These are phyloP conservation scores for Neospermospora avenae DNA, from an alignment of 2,329 filamentous ascomycete genomes.

Conservation along the genomic window DNA sequence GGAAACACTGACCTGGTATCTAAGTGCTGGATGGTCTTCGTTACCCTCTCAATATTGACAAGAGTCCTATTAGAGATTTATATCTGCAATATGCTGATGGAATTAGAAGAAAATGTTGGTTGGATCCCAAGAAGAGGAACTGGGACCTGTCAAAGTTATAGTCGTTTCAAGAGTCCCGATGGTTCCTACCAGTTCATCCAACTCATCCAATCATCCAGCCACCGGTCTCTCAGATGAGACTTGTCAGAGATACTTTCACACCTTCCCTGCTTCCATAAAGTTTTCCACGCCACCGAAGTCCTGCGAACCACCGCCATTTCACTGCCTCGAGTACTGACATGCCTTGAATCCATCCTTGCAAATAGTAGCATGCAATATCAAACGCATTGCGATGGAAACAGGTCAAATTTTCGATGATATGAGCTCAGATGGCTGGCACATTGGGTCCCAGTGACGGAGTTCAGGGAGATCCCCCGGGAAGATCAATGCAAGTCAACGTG, in stretches of 20 bases:
- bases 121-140: background rate
- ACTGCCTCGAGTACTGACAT: constrained; percentile 6
- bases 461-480: constrained; percentile 20
- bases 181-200: background rate
- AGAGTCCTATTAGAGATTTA: background rate
- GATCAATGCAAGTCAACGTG: constrained; percentile 26
- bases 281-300: constrained; percentile 20
- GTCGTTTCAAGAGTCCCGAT: constrained; percentile 11
- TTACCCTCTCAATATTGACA: constrained; percentile 19
- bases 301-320: constrained; percentile 12
- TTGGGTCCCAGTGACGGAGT: background rate
- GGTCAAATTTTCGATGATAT: background rate
- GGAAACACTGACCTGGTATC: constrained; percentile 8
- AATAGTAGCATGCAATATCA: constrained; percentile 9
- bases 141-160: constrained; percentile 21
- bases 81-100: constrained; percentile 1
- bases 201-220: constrained; percentile 12
- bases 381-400: constrained; percentile 8
- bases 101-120: constrained; percentile 1
- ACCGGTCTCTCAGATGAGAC: constrained; percentile 16
- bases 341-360: constrained; percentile 6
- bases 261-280: constrained; percentile 8
- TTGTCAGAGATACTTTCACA: constrained; percentile 8
- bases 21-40: constrained; percentile 16
- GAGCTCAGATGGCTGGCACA: constrained; percentile 13